These are phyloP conservation scores for Aegilops speltoides DNA, from an alignment of 176 grass and related monocot genomes.

Conservation along the genomic window DNA sequence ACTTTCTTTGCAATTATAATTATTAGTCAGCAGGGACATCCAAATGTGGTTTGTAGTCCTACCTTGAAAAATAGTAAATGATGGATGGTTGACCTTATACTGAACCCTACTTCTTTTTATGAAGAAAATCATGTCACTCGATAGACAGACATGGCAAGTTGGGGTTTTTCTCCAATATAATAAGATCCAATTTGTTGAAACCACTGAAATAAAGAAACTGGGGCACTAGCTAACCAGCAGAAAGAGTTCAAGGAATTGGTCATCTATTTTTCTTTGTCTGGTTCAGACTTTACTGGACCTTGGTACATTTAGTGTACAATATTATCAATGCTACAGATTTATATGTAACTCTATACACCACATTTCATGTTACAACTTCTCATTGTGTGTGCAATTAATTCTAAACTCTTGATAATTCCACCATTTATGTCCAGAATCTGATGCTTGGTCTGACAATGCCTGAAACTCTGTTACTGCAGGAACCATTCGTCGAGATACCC, in stretches of 20 bases:
- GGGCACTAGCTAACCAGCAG: not conserved
- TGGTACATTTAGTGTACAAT: not conserved
- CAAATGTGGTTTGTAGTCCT: not conserved
- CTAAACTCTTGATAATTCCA: not conserved
- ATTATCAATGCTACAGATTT: not conserved
- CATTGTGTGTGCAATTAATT: not conserved
- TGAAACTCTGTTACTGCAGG: slow-evolving; percentile 43
- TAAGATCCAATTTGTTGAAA: slow-evolving; percentile 1
- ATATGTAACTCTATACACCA: not conserved
- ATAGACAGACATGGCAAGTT: slow-evolving; percentile 9
- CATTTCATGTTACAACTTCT: not conserved
- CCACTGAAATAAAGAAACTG: not conserved
- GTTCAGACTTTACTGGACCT: not conserved
- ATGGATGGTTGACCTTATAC: slow-evolving; percentile 19
- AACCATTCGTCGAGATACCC: slow-evolving; percentile 60
- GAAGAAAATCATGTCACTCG: not conserved
- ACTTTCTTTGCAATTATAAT: not conserved
- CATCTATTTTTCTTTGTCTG: not conserved
- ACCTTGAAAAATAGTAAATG: not conserved
- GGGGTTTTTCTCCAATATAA: slow-evolving; percentile 1
- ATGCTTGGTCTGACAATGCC: slow-evolving; percentile 3
- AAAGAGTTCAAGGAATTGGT: not conserved
- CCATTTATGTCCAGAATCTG: not conserved
- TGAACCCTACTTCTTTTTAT: not conserved
- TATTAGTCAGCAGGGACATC: not conserved